Base-by-base conservation (phyloP, 768 basidiomycete genomes). In the Tulasnella sp. region DNA sequence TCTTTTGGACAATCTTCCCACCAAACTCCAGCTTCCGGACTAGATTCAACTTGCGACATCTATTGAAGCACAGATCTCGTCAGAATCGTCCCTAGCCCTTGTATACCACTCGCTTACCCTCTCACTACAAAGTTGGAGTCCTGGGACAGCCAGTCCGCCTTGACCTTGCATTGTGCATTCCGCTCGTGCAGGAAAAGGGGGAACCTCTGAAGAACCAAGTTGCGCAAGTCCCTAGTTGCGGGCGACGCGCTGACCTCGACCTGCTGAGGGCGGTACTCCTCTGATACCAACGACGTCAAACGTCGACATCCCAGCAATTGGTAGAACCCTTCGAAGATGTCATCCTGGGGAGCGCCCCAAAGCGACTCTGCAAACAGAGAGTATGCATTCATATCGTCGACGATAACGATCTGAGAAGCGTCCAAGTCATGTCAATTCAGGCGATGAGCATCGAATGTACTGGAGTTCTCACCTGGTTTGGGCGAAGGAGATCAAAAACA, bases 121-220 rank as follows among this genome's bases (percentile, higher is more conserved):
- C 71, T 36, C 2, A 84, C 81, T n/a, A 77, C 74, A 72, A 85
- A 83, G 70, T 83, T 82, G 2, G 80, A 82, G 15, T 79, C 81
- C 52, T 82, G 79, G 64, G 81, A 80, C 29, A 85, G 72, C 79
- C 80, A 80, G 3, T 85, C 83, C 0, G 82, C 78, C 38, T 81
- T 81, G 79, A 80, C 69, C 22, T 31, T 68, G 34, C 42, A 38
- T 15, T 67, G 76, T 34, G 45, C 42, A 22, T 88, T 89, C 75
- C 96, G 92, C 80, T 98, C 97, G 72, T 97, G 91, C 5, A 99
- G 86, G 84, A 99, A 98, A 38, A 99, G 84, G 0, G 96, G 93
- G 25, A 97, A 84, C 39, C 96, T 85, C 83, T 98, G 93, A 36
- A 97, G 83, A 15, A 96, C 89, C 45, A 94, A 85, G 2, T 85